Percentiles rank a stretch among this genome's conserved stretches.
Evolutionary conservation across 1,139 yeast genomes (phyloP).

Genomic region (Lodderomyces orthopsilosis): DNA sequence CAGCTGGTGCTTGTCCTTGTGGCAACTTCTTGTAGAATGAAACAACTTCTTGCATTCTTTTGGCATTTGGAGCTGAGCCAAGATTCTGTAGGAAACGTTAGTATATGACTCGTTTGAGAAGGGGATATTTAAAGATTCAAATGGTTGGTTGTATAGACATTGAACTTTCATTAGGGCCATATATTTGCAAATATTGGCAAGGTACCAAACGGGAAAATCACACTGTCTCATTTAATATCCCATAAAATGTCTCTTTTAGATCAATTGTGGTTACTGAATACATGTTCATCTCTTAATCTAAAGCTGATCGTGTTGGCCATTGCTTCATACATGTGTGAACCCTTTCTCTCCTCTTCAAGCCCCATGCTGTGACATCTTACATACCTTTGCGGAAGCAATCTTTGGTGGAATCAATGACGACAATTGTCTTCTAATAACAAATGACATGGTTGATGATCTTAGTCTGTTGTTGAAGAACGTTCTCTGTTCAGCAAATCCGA

Average conservation of each 20-base stretch:
- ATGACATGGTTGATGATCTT: conserved; percentile 54
- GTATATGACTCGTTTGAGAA: background rate
- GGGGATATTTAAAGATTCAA: background rate
- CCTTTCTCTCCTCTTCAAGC: no score
- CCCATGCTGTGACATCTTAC: conserved; percentile 35
- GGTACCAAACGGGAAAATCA: no score
- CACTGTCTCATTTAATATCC: no score
- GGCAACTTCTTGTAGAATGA: conserved; percentile 95
- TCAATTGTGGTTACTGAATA: no score
- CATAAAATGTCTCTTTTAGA: no score
- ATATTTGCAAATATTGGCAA: no score
- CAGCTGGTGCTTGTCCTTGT: conserved; percentile 82
- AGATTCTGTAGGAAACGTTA: conserved; percentile 54
- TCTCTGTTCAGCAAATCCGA: background rate
- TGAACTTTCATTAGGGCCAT: no score
- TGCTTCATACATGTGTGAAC: no score
- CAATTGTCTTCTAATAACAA: conserved; percentile 86
- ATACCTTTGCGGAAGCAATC: conserved; percentile 92
- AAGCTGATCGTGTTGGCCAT: no score
- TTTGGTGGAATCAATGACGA: conserved; percentile 98
- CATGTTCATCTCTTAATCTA: no score
- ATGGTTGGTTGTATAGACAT: no score
- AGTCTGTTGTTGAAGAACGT: background rate
- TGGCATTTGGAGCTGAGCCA: conserved; percentile 93
- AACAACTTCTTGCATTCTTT: conserved; percentile 94